Base-by-base conservation (phyloP, 352 stramenopile genomes). In the Phytophthora fragariaefolia region DNA sequence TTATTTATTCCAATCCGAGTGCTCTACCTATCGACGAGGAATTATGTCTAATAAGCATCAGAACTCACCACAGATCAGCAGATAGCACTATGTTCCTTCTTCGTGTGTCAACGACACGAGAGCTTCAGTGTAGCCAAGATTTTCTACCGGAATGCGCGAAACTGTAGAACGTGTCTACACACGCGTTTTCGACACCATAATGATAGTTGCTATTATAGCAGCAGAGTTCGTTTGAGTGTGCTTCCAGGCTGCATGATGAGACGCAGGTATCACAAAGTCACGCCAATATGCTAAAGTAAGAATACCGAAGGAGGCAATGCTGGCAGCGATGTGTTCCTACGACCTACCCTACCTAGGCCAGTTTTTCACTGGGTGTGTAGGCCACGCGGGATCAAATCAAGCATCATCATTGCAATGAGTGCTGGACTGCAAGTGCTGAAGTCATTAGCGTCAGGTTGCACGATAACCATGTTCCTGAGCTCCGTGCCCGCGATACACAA, bases 401-500 rank as follows among this genome's bases (percentile, higher is more conserved):
- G 47, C 22, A 47, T n/a, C 7, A 17, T 47, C 40, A 47, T n/a
- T 7, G 22, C 13, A 7, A 54, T 54, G 47, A 54, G 26, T 36
- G 26, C 26, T 15, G 47, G 26, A n/a, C 24, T 54, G 24, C n/a
- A 26, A 23, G 47, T 38, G 24, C 26, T 54, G 47, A 54, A 54
- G 47, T 23, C 26, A 15, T 40, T 54, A 26, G 47, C 47, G 4
- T 40, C 47, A 10, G 47, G 47, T 8, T 40, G 26, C 26, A 54
- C 47, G 15, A 54, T 54, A 4, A 30, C 65, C 27, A 77, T 73
- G 60, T 74, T 72, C 58, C 32, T 82, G 22, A 80, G 70, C 70
- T 74, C 73, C 9, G 40, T 63, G 40, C 73, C 70, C 20, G 68
- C 64, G 7, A 78, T 82, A 20, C 66, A 74, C 50, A 53, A 50